Percentiles rank a stretch among this genome's conserved stretches.
Evolutionary conservation across 2,329 filamentous ascomycete genomes (phyloP).

Genomic region (Parastagonospora nodorum): DNA sequence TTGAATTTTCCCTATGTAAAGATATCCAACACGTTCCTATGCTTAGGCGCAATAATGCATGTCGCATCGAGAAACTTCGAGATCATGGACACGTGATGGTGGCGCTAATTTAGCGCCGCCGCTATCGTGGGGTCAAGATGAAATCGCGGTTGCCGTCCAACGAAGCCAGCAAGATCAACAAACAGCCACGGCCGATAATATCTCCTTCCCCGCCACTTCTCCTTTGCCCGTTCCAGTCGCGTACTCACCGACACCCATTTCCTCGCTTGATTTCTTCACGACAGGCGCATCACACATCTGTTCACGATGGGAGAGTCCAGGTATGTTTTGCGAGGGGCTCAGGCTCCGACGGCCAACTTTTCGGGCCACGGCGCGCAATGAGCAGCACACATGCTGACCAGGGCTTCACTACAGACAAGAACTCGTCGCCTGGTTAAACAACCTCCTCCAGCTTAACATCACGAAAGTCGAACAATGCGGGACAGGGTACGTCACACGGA

Average conservation of each 20-base stretch:
- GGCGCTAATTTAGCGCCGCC: constrained; percentile 9
- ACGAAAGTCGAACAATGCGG: constrained; percentile 99
- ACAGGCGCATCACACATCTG: constrained; percentile 8
- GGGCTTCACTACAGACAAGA: constrained; percentile 74
- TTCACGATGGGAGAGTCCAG: constrained; percentile 67
- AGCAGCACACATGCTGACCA: constrained; percentile 25
- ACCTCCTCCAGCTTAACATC: constrained; percentile 95
- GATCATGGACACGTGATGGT: constrained; percentile 1
- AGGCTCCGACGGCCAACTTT: constrained; percentile 18
- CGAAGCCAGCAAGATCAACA: constrained; percentile 27
- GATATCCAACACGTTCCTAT: neutral
- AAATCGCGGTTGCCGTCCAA: constrained; percentile 13
- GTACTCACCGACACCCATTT: constrained; percentile 7
- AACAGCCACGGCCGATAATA: constrained; percentile 23
- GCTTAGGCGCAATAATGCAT: too few species aligned
- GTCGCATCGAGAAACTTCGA: neutral
- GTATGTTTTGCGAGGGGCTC: constrained; percentile 45
- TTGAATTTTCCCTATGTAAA: neutral
- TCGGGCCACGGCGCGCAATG: constrained; percentile 23
- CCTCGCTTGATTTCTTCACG: constrained; percentile 5
- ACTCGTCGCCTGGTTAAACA: constrained; percentile 94
- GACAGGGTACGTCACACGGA: constrained; percentile 72
- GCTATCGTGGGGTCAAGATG: constrained; percentile 25
- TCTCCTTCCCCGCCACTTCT: constrained; percentile 9
- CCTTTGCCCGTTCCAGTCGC: constrained; percentile 9